Conservation (phyloP, 2,329 filamentous ascomycete genomes). For the Coniosporium tulheliwenetii region DNA sequence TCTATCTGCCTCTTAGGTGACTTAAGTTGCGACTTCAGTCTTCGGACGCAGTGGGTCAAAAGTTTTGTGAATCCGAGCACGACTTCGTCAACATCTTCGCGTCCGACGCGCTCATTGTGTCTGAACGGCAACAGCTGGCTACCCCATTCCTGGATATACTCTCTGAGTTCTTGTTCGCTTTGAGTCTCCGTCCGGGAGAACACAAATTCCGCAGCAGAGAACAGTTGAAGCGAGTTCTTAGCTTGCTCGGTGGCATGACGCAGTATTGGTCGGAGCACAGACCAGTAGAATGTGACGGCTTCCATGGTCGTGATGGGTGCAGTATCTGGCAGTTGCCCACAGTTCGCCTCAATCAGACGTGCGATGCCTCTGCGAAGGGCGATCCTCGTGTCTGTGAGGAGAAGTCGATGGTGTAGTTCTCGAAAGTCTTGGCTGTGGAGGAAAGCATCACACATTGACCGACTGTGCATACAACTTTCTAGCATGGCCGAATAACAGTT, state of each 20-base stretch:
- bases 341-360: conserved; percentile 17
- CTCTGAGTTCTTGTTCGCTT: no score
- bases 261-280: no score
- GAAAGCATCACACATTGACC: conserved; percentile 18
- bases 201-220: no score
- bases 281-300: no score
- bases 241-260: no score
- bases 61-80: conserved; percentile 24
- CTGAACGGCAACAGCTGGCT: no score
- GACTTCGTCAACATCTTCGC: conserved; percentile 17
- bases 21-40: conserved; percentile 14
- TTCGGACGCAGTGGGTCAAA: conserved; percentile 15
- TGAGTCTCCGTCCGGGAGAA: no score
- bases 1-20: conserved; percentile 8
- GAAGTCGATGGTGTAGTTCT: conserved; percentile 14
- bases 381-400: conserved; percentile 7
- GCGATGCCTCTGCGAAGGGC: conserved; percentile 13
- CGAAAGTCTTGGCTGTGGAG: conserved; percentile 8
- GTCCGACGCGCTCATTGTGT: conserved; percentile 13
- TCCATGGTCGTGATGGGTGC: no score
- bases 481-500: conserved; percentile 17
- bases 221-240: no score
- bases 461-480: conserved; percentile 19
- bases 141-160: no score
- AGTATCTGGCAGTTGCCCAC: conserved; percentile 6